Evolutionary conservation across 306 rosid genomes (phyloP), one percentile per base, ranked within the genome.

Genomic region (Corylus heterophylla): DNA sequence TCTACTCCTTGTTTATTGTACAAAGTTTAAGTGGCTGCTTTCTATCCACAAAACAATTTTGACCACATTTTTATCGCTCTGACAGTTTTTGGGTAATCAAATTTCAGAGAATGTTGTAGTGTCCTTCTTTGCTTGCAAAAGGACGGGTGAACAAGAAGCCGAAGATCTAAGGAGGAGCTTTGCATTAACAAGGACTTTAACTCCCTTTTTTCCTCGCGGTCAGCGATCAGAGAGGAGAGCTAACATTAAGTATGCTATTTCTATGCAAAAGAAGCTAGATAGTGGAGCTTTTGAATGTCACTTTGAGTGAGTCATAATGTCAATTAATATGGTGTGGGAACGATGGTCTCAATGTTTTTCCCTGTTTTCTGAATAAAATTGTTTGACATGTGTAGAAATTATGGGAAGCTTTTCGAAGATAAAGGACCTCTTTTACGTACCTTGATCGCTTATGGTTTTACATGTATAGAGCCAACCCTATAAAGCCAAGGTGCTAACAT

Each of bases 381-480:
- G 61, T 69, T 50, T 88, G 56, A 52, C 49, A 42, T 75, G 73
- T 80, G 59, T 82, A 93, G 89, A 86, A 86, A 47, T 75, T 91
- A 71, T 93, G 98, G 86, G 78, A 71, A 78, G 80, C 76, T 84
- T 84, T 66, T 73, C 93, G 89, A 87, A 85, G 93, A 89, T 35
- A 91, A 81, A 22, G 25, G 25, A 22, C 25, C 25, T 22, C 25
- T 0, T 22, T 22, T 22, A 22, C 25, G 25, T 93, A 82, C 83
- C 74, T 89, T 27, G 98, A 89, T 83, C 83, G 91, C 85, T 79
- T 93, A 67, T 93, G 97, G 97, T 91, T 89, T 87, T 55, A 66
- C 69, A 77, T 86, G 74, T 89, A 91, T 80, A 83, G 83, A 52
- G 20, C 69, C 16, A 76, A 58, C 47, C 78, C 48, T 74, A 56